Evolutionary conservation across 2,329 filamentous ascomycete species (phyloP).

Genomic region (Cadophora sp.): DNA sequence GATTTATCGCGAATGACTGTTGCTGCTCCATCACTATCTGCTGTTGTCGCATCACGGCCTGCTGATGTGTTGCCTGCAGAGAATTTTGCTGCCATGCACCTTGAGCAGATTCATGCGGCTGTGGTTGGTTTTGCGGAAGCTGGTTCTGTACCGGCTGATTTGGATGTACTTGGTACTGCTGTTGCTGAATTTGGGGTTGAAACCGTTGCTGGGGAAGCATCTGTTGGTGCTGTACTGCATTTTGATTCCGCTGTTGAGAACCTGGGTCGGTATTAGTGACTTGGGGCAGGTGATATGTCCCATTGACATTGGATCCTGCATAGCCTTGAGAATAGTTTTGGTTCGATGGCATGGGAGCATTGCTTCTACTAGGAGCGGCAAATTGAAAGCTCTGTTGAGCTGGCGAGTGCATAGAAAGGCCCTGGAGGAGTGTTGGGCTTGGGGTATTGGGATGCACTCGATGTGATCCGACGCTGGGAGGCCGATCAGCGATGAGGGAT

Average conservation of each 20-base stretch:
- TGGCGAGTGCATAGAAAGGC: conserved; percentile 39
- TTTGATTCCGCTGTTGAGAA: conserved; percentile 20
- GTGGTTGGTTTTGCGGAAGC: conserved; percentile 15
- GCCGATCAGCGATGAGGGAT: conserved; percentile 18
- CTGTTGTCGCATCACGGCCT: conserved; percentile 19
- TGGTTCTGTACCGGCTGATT: not conserved
- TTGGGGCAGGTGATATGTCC: not conserved
- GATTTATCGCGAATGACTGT: conserved; percentile 28
- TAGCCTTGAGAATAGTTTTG: not conserved
- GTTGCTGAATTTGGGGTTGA: conserved; percentile 7
- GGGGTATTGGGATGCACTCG: conserved; percentile 30
- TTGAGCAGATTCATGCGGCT: conserved; percentile 24
- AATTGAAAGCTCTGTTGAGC: conserved; percentile 31
- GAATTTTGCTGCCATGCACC: conserved; percentile 11
- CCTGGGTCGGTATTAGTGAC: not conserved
- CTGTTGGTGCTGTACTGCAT: conserved; percentile 20
- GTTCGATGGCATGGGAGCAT: conserved; percentile 12
- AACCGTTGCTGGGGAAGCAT: conserved; percentile 8
- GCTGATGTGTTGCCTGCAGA: not conserved
- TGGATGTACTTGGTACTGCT: conserved; percentile 7
- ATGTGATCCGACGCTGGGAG: conserved; percentile 28
- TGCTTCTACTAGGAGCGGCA: conserved; percentile 25
- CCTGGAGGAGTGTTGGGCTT: conserved; percentile 37
- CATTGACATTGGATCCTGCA: not conserved
- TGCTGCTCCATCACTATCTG: conserved; percentile 27